Conservation (phyloP, 2,329 filamentous ascomycete species). For the Fusarium sp. region DNA sequence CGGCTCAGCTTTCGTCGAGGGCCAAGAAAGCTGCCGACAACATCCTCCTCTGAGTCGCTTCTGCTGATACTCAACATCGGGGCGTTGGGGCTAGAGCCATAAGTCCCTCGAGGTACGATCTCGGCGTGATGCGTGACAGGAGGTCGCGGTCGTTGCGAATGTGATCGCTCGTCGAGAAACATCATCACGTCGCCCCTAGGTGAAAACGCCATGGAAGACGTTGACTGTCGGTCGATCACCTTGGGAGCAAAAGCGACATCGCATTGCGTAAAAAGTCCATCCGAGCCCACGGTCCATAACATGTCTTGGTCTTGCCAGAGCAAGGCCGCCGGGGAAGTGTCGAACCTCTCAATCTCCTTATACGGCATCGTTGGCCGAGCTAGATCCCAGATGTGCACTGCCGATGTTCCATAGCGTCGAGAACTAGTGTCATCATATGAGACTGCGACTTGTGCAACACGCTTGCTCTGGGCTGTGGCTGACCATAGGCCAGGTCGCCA, state of each 20-base stretch:
- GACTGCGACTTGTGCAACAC: conserved; percentile 72
- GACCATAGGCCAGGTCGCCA: conserved; percentile 76
- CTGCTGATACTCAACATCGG: conserved; percentile 67
- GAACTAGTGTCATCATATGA: conserved; percentile 69
- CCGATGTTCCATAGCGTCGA: conserved; percentile 66
- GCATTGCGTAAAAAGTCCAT: conserved; percentile 72
- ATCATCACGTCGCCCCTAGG: conserved; percentile 69
- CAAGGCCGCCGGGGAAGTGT: conserved; percentile 66
- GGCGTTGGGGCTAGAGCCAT: conserved; percentile 61
- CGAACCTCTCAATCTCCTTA: conserved; percentile 72
- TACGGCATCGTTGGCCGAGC: conserved; percentile 75
- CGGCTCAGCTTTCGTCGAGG: conserved; percentile 55
- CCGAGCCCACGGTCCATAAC: conserved; percentile 73
- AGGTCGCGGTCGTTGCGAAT: conserved; percentile 56
- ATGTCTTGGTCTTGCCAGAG: conserved; percentile 75
- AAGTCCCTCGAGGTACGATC: conserved; percentile 54
- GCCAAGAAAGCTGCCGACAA: conserved; percentile 69
- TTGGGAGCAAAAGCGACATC: conserved; percentile 74
- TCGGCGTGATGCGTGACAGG: conserved; percentile 50
- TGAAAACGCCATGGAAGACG: conserved; percentile 72
- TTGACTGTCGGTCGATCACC: conserved; percentile 70
- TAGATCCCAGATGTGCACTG: conserved; percentile 77
- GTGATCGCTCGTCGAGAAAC: conserved; percentile 69
- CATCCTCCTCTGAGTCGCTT: conserved; percentile 75
- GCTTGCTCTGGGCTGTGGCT: conserved; percentile 69